Evolutionary conservation across 345 rosid genomes (phyloP).

Genomic region (Conringia planisiliqua): DNA sequence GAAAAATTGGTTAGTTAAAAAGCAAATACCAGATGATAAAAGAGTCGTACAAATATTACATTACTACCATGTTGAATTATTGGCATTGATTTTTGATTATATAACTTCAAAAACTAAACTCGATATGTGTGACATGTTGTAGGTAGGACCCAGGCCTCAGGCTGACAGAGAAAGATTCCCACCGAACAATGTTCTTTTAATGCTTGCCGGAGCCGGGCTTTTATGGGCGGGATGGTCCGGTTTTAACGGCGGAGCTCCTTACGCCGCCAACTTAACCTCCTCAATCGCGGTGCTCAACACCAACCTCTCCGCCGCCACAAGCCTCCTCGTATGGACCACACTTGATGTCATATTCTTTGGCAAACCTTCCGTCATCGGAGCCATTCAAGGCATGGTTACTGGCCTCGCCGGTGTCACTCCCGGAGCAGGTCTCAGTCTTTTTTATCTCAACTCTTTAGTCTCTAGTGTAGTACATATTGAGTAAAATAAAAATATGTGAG

Average conservation of each 20-base stretch:
- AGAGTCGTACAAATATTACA: not conserved
- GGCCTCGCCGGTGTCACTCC: conserved; percentile 89
- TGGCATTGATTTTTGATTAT: not conserved
- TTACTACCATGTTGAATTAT: not conserved
- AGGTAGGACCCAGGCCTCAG: conserved; percentile 87
- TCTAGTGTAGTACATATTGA: not conserved
- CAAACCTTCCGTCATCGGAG: conserved; percentile 91
- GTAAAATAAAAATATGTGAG: not conserved
- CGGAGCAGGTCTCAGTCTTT: conserved; percentile 61
- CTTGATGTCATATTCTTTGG: conserved; percentile 84
- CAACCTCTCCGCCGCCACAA: conserved; percentile 79
- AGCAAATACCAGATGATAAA: conserved; percentile 11
- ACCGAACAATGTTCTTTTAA: conserved; percentile 82
- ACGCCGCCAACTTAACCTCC: conserved; percentile 71
- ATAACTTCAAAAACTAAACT: not conserved
- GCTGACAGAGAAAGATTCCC: conserved; percentile 89
- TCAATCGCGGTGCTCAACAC: conserved; percentile 80
- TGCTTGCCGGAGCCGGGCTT: conserved; percentile 94
- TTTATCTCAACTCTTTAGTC: not conserved
- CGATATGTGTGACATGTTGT: not conserved
- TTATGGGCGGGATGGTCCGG: conserved; percentile 99
- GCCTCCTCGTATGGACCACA: conserved; percentile 86
- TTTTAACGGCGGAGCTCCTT: conserved; percentile 93
- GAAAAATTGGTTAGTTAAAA: not conserved
- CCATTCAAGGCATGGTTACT: conserved; percentile 93